Conservation (phyloP, 495 filamentous ascomycete species). For the Lindgomyces ingoldianus region DNA sequence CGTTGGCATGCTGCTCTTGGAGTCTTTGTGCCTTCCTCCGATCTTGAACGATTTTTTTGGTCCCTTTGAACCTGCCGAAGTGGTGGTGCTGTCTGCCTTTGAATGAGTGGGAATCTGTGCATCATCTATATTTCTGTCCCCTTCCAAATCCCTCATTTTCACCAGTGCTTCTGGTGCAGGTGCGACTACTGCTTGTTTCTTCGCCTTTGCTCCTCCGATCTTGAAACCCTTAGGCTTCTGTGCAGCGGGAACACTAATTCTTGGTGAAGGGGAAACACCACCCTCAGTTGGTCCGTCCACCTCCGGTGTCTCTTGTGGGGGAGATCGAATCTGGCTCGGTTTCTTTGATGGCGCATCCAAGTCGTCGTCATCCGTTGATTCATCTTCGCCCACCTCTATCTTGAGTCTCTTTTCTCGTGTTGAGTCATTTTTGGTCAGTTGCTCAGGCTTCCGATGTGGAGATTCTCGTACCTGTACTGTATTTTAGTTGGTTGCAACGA, state of each 20-base stretch:
- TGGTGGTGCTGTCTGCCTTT: neutral
- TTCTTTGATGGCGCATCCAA: constrained; percentile 29
- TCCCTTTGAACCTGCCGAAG: neutral
- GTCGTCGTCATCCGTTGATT: constrained; percentile 32
- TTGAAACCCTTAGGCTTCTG: constrained; percentile 27
- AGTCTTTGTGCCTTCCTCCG: constrained; percentile 24
- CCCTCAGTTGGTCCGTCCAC: neutral
- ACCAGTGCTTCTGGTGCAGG: neutral
- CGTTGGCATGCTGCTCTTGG: neutral
- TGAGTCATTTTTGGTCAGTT: neutral
- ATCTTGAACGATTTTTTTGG: constrained; percentile 28
- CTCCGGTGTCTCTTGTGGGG: neutral
- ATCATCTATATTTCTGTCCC: neutral
- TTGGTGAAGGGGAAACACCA: neutral
- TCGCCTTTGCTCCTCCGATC: constrained; percentile 24
- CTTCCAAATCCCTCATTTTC: neutral
- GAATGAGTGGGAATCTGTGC: neutral
- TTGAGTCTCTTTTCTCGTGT: neutral
- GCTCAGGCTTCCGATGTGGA: neutral
- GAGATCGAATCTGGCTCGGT: constrained; percentile 3
- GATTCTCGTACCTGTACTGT: neutral
- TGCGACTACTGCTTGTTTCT: neutral
- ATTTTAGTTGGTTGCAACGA: neutral
- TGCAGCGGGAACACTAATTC: neutral
- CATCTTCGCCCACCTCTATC: constrained; percentile 2